phyloP scores from a whole-genome alignment of 768 basidiomycete genomes.

The Cubamyces lactineus region DNA sequence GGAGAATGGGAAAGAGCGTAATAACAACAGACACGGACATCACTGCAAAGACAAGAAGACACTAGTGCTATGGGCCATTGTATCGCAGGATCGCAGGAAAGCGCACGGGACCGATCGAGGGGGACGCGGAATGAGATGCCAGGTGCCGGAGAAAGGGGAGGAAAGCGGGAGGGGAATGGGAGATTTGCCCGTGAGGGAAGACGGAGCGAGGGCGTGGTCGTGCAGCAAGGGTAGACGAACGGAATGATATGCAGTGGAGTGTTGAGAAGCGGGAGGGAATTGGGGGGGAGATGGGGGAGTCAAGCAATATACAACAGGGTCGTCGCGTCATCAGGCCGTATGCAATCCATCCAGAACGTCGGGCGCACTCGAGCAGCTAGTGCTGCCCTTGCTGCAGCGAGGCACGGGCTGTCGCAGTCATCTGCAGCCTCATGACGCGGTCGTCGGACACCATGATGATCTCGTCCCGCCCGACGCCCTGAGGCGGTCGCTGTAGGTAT shows the following conservation, averaged over 20 bases:
- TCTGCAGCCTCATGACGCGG: constrained; percentile 71
- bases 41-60: too few species aligned
- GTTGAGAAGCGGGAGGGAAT: constrained; percentile 12
- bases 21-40: too few species aligned
- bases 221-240: not conserved
- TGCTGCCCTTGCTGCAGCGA: constrained; percentile 10
- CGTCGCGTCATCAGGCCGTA: constrained; percentile 20
- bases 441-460: constrained; percentile 92
- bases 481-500: constrained; percentile 46
- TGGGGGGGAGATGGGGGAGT: constrained; percentile 1
- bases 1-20: constrained; percentile 45
- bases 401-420: constrained; percentile 38
- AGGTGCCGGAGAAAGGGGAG: not conserved
- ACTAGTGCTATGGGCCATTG: too few species aligned
- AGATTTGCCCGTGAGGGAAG: constrained; percentile 6
- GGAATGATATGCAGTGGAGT: constrained; percentile 10
- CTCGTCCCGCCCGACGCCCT: constrained; percentile 68
- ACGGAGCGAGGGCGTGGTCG: not conserved
- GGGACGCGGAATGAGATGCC: not conserved
- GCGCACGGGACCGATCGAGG: not conserved
- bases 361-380: not conserved
- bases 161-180: constrained; percentile 30
- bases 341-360: not conserved
- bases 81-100: not conserved
- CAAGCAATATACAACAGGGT: constrained; percentile 22